Base-by-base conservation (phyloP, 257 asterid genomes). In the Solanum chiquidenum region DNA sequence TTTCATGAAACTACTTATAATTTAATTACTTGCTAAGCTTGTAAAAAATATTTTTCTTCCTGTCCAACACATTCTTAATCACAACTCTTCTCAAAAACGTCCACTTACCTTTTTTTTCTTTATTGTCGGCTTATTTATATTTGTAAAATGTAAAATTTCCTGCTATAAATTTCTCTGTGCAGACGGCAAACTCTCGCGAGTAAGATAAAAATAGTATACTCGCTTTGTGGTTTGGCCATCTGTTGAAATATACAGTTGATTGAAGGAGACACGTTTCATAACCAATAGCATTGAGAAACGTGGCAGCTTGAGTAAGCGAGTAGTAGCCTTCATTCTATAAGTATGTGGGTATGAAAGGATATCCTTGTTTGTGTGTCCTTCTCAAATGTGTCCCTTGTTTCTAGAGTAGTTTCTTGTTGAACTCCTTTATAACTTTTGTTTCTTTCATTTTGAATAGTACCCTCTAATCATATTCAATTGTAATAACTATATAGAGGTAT, bases 181-280 rank as follows among this genome's bases (percentile, higher is more conserved):
- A 55, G n/a, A 55, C n/a, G 64, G n/a, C n/a, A 55, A 55, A 55
- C 25, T n/a, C 64, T 18, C n/a, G 64, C 5, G 64, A 18, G 64
- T 55, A 58, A 20, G 12, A 58, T 58, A 58, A 20, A 58, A 58
- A 58, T 20, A 58, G 5, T 42, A 3, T 40, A 60, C 35, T 42
- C 84, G 84, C 84, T 40, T 77, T 76, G 4, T n/a, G 12, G 1
- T 76, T 76, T 38, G 29, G 27, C 29, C 27, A 76, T 38, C 66
- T 58, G 12, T 58, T 20, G 25, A 58, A 58, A 12, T n/a, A 1
- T 2, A 42, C 62, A 14, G 25, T 25, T 9, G 62, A 42, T 42
- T 34, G 77, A 60, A 68, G 35, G 25, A 12, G 23, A 84, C 87
- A 84, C 86, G 77, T 84, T 40, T 84, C 27, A 35, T 29, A 68